These are phyloP conservation scores for Eremochloa ophiuroides DNA, from an alignment of 176 grass and related monocot species.

Conservation along the genomic window DNA sequence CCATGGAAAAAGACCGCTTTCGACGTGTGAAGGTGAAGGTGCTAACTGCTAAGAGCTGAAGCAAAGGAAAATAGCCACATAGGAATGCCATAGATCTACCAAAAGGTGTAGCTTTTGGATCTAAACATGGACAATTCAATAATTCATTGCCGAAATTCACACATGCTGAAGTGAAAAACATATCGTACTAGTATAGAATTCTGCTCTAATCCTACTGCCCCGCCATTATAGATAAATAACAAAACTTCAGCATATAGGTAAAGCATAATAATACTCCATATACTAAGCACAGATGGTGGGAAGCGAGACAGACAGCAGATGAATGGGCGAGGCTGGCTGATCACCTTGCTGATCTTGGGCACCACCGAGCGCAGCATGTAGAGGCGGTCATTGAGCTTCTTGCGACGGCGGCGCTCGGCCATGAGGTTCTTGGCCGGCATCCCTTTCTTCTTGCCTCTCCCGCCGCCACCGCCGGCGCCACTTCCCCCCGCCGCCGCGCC, in stretches of 20 bases:
- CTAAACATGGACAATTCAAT: neutral
- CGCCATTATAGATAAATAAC: neutral
- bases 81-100: constrained; percentile 10
- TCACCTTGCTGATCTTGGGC: constrained; percentile 88
- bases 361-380: constrained; percentile 84
- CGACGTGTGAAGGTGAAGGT: neutral
- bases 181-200: neutral
- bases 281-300: neutral
- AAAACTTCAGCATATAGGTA: neutral
- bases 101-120: constrained; percentile 10
- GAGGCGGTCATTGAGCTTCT: constrained; percentile 84
- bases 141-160: constrained; percentile 12
- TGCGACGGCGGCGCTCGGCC: constrained; percentile 70
- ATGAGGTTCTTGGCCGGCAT: constrained; percentile 83
- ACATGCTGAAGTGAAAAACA: neutral
- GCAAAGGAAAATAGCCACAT: neutral
- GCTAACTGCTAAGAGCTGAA: neutral
- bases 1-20: constrained; percentile 9
- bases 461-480: constrained; percentile 12
- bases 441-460: constrained; percentile 72
- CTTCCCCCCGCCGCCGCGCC: neutral
- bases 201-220: neutral
- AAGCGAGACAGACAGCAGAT: neutral
- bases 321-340: neutral
- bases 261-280: neutral